phyloP scores from a whole-genome alignment of 441 rosid species.

The Adansonia madagascariensis region DNA sequence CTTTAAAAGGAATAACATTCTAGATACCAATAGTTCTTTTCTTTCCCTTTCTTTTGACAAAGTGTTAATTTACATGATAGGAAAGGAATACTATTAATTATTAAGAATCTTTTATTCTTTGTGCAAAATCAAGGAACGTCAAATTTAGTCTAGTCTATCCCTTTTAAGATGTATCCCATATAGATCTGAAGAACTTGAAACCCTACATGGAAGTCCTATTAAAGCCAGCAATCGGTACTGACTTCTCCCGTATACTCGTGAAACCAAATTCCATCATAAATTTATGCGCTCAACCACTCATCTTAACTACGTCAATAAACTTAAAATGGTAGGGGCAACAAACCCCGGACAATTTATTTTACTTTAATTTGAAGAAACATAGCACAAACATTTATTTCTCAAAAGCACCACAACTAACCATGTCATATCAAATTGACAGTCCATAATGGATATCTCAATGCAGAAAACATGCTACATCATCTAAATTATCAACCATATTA shows the following conservation, averaged over 20 bases:
- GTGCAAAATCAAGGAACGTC: too few relatives aligned
- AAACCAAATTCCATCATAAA: constrained; percentile 5
- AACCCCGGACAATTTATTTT: too few relatives aligned
- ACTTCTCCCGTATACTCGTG: neutral
- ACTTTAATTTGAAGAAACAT: neutral
- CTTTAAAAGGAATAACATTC: neutral
- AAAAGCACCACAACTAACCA: neutral
- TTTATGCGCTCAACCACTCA: constrained; percentile 11
- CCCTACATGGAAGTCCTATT: neutral
- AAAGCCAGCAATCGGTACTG: neutral
- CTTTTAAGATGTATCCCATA: neutral
- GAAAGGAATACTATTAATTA: neutral
- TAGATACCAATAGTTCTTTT: neutral
- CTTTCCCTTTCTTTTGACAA: neutral
- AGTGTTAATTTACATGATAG: neutral
- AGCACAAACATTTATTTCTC: neutral
- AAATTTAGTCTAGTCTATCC: neutral
- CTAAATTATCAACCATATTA: too few relatives aligned
- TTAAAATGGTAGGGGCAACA: constrained; percentile 12
- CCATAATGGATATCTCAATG: neutral
- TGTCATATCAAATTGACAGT: neutral
- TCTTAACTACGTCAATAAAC: constrained; percentile 19
- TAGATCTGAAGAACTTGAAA: neutral
- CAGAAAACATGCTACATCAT: too few relatives aligned
- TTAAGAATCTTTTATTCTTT: too few relatives aligned